Conservation (phyloP, 2,329 filamentous ascomycete genomes). For the Talaromyces marneffei region DNA sequence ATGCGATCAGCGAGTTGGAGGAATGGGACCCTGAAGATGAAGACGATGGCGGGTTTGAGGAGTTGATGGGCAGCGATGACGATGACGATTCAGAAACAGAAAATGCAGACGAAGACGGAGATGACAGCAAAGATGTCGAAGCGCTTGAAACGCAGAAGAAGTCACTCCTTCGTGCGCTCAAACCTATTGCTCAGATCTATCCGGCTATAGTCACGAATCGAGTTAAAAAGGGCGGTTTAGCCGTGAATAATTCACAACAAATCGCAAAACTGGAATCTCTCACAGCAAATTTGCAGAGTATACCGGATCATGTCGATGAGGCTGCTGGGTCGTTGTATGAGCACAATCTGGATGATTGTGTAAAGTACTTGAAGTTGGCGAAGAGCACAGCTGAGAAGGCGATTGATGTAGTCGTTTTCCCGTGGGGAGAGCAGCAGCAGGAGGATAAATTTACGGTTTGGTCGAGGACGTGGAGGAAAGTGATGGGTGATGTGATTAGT, state of each 20-base stretch:
- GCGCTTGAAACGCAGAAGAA: constrained; percentile 38
- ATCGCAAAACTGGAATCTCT: constrained; percentile 32
- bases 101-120: constrained; percentile 20
- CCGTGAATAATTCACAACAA: constrained; percentile 16
- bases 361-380: constrained; percentile 27
- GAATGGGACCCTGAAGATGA: constrained; percentile 75
- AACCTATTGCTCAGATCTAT: constrained; percentile 39
- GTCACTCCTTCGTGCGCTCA: constrained; percentile 37
- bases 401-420: constrained; percentile 63
- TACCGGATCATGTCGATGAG: constrained; percentile 42
- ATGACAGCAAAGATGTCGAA: constrained; percentile 22
- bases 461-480: constrained; percentile 54
- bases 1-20: constrained; percentile 78
- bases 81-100: constrained; percentile 11
- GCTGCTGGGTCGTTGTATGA: constrained; percentile 43
- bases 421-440: constrained; percentile 53
- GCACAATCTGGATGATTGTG: constrained; percentile 31
- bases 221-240: constrained; percentile 30
- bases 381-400: constrained; percentile 53
- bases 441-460: constrained; percentile 74
- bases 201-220: constrained; percentile 39
- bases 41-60: constrained; percentile 49
- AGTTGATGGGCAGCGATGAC: constrained; percentile 28
- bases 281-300: constrained; percentile 28
- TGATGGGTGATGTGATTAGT: constrained; percentile 38